A percentile compares a stretch with the other conserved stretches of the same genome.
phyloP scores from a whole-genome alignment of 1,284 basidiomycete genomes.

The Trichosporon inkin region DNA sequence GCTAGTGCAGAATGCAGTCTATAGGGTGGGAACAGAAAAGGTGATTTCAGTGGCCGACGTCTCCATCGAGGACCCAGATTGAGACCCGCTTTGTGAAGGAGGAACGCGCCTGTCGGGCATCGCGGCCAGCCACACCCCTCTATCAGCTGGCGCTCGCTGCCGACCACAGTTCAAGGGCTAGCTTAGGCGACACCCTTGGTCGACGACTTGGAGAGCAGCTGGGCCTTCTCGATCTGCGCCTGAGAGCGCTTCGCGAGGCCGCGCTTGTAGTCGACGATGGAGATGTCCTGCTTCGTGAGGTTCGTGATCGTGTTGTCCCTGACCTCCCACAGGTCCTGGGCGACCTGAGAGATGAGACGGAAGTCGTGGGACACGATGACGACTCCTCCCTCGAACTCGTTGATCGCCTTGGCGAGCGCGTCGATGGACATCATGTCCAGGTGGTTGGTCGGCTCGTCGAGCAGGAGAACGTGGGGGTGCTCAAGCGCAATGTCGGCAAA shows the following conservation, averaged over 20 bases:
- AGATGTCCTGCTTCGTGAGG: constrained; percentile 80
- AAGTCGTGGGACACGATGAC: constrained; percentile 98
- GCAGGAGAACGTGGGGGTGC: constrained; percentile 80
- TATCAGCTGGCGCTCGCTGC: background rate
- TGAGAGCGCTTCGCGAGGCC: constrained; percentile 49
- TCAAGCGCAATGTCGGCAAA: constrained; percentile 72
- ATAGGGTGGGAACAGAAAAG: background rate
- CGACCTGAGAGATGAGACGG: constrained; percentile 91
- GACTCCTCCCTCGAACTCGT: constrained; percentile 94
- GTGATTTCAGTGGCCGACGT: background rate
- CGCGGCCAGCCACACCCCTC: constrained; percentile 1
- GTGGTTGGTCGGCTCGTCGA: constrained; percentile 62
- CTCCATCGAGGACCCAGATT: background rate
- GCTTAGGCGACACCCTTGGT: constrained; percentile 49
- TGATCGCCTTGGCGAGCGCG: constrained; percentile 88
- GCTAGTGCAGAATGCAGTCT: constrained; percentile 7
- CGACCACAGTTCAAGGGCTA: background rate
- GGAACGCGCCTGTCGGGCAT: background rate
- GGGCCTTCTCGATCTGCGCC: constrained; percentile 78
- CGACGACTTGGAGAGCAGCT: constrained; percentile 74
- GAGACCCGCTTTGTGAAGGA: background rate
- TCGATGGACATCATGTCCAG: constrained; percentile 75
- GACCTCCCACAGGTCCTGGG: constrained; percentile 98
- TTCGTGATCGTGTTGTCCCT: constrained; percentile 91
- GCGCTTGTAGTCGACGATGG: constrained; percentile 86